phyloP scores from a whole-genome alignment of 768 basidiomycete genomes.

The Lenzites betulinus region DNA sequence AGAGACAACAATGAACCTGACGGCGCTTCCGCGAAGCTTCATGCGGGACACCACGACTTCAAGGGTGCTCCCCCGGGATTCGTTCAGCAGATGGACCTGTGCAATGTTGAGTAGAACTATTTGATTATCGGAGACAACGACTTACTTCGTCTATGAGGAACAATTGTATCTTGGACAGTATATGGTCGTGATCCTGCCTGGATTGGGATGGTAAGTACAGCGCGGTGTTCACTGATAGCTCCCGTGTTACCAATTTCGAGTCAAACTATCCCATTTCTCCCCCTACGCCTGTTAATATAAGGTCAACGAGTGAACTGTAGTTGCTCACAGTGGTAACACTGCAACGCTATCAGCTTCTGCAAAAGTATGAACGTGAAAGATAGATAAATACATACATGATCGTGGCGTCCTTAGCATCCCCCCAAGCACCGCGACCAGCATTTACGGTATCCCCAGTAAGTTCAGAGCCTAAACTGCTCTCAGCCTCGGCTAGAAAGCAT shows the following conservation, averaged over 20 bases:
- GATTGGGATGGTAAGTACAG: too few relatives aligned
- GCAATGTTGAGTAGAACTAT: background rate
- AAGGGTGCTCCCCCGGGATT: constrained; percentile 85
- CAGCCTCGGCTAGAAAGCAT: background rate
- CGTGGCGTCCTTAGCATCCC: constrained; percentile 70
- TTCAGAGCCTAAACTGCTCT: constrained; percentile 64
- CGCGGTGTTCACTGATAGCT: too few relatives aligned
- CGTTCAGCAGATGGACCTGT: constrained; percentile 91
- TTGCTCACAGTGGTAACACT: constrained; percentile 28
- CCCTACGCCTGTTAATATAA: constrained; percentile 49
- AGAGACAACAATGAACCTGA: constrained; percentile 88
- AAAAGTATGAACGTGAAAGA: background rate
- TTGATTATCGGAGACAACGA: background rate
- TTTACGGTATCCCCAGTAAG: constrained; percentile 88
- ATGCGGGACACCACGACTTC: constrained; percentile 96
- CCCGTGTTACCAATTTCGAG: constrained; percentile 69
- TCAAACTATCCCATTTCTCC: constrained; percentile 97
- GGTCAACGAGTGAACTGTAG: background rate
- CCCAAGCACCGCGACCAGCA: constrained; percentile 66
- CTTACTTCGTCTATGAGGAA: constrained; percentile 91
- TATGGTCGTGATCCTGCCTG: constrained; percentile 64
- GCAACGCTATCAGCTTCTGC: background rate
- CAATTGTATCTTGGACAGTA: constrained; percentile 71
- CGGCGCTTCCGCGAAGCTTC: constrained; percentile 68
- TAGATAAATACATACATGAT: constrained; percentile 79